Percentiles rank a stretch among this genome's conserved stretches.
Evolutionary conservation across 2,329 filamentous ascomycete genomes (phyloP).

Genomic region (Aurifilum marmelostoma): DNA sequence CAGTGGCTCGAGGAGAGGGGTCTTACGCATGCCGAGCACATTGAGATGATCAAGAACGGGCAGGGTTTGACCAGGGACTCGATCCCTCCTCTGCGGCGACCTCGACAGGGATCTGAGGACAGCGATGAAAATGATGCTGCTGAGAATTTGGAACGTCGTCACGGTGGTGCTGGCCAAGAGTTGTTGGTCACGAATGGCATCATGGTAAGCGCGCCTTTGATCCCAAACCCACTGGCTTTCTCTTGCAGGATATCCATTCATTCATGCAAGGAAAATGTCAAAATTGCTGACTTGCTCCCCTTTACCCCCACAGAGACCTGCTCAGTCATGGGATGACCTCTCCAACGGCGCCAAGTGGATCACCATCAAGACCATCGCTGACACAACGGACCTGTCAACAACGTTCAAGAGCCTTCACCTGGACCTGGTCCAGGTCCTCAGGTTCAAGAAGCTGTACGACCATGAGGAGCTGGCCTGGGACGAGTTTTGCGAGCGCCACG

Average conservation of each 20-base stretch:
- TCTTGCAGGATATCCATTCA: no score
- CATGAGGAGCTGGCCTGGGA: conserved; percentile 23
- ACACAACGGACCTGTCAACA: conserved; percentile 23
- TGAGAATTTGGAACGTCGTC: no score
- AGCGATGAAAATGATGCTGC: no score
- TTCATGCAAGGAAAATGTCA: no score
- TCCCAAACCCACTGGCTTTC: no score
- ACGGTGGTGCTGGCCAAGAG: no score
- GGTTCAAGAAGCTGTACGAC: conserved; percentile 29
- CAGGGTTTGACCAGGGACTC: not conserved
- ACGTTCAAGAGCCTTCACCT: conserved; percentile 27
- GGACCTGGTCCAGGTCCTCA: conserved; percentile 21
- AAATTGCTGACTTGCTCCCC: conserved; percentile 1
- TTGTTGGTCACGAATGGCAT: not conserved
- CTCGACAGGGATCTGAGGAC: no score
- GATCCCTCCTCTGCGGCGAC: not conserved
- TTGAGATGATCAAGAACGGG: not conserved
- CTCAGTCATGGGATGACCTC: conserved; percentile 31
- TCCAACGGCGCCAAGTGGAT: conserved; percentile 32
- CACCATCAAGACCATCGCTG: conserved; percentile 31
- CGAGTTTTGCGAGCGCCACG: not conserved
- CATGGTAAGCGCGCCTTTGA: not conserved
- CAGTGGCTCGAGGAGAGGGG: conserved; percentile 13
- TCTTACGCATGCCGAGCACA: conserved; percentile 3
- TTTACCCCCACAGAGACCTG: not conserved